Base-by-base conservation (phyloP, 345 rosid species). In the Hibiscus mutabilis region DNA sequence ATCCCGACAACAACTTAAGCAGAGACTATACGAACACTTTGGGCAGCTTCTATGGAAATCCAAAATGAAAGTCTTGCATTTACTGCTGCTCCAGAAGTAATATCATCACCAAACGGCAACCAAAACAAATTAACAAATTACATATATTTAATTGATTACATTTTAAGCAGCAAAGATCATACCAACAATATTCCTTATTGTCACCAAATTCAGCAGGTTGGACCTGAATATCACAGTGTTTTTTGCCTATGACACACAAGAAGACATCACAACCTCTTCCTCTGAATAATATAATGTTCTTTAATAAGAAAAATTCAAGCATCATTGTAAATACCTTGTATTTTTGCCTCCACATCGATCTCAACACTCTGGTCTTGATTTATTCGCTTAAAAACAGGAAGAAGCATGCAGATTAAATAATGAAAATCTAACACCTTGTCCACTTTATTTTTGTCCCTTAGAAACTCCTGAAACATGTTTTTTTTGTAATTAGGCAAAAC, bases 371-470 rank as follows among this genome's bases (percentile, higher is more conserved):
- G 86, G 66, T 85, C 91, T 77, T 83, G 81, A 69, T 92, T 89
- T 77, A 95, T 84, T 84, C 83, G 82, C 72, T 85, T 92, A 68
- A 95, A 68, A 40, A 89, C 81, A 70, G 99, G 98, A 84, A 95
- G 99, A 79, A 92, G 92, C 89, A 88, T 78, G 78, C 97, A 95
- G 76, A 88, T 86, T 79, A 91, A 81, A 76, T 92, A 88, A 82
- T 90, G 99, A 72, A 89, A 84, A 82, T 83, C 81, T 66, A 90
- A 75, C 75, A 92, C 90, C 78, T 85, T 84, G 74, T 85, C 84
- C 66, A 89, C 90, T 74, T 85, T 86, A 73, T 73, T 86, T 69
- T 85, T 85, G 58, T 58, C 86, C 74, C 84, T 81, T 70, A 81
- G 78, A 74, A 74, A 81, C 62, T 76, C 89, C 99, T 95, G 88